Base-by-base conservation (phyloP, 495 filamentous ascomycete genomes). In the Xanthoparmelia taractica region DNA sequence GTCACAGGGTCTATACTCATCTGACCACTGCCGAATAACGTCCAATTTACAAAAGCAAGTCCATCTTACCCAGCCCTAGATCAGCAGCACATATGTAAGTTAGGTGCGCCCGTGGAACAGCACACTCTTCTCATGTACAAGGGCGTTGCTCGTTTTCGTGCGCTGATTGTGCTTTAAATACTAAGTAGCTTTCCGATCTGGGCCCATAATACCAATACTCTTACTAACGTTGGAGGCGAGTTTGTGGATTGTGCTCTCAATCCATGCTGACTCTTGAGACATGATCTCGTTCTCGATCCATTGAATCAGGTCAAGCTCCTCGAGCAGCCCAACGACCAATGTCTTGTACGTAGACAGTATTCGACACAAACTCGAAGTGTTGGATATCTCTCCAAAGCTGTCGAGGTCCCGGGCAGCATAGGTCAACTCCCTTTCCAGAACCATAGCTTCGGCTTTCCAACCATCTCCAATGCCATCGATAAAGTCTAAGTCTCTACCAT, bases 371-470 rank as follows among this genome's bases (percentile, higher is more conserved):
- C 74, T 73, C 23, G 78, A 79, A 34, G 67, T 64, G 5, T 57
- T 27, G 20, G 34, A 50, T n/a, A 62, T 29, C 20, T 43, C 52
- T 52, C 75, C 72, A 0, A 74, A 73, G 56, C 75, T 73, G 6
- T 72, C 72, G 15, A 67, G 50, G 27, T 67, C 70, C 20, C 58
- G 58, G 25, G 77, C 69, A 37, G 70, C 62, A 38, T 72, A 80
- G 5, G 75, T 77, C 23, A 81, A 64, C 57, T 75, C 77, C 50
- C 70, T 68, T 50, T 66, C 66, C 65, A 81, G 55, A 8, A 66
- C 70, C 34, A 72, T 68, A 18, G 76, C 57, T 63, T 77, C 73
- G 8, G 76, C 74, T 45, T 75, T 77, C 80, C 79, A 82, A 18
- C 65, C 55, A 41, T 66, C 67, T n/a, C 73, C 72, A 15, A 82